phyloP scores from a whole-genome alignment of 805 yeast species.

The Zygosaccharomyces bisporus region DNA sequence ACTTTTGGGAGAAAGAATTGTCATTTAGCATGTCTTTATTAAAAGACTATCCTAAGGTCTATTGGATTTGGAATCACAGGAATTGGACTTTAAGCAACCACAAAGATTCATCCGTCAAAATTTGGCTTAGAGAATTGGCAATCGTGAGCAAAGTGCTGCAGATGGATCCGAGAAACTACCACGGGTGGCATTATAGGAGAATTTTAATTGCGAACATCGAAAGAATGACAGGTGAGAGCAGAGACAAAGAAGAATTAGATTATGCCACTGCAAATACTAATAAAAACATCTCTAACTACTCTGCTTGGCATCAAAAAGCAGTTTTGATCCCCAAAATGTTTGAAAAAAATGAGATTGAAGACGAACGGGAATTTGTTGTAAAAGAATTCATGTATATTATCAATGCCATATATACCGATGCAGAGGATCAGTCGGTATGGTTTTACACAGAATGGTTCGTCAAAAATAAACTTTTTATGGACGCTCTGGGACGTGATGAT shows the following conservation, averaged over 20 bases:
- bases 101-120: slow-evolving; percentile 38
- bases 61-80: slow-evolving; percentile 96
- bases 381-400: slow-evolving; percentile 66
- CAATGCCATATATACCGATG: slow-evolving; percentile 87
- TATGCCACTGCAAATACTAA: slow-evolving; percentile 79
- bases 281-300: slow-evolving; percentile 81
- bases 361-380: slow-evolving; percentile 38
- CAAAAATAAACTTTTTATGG: slow-evolving; percentile 33
- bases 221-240: slow-evolving; percentile 25
- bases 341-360: slow-evolving; percentile 22
- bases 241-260: slow-evolving; percentile 54
- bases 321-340: slow-evolving; percentile 58
- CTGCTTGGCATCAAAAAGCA: slow-evolving; percentile 93
- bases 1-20: slow-evolving; percentile 52
- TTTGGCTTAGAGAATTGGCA: slow-evolving; percentile 69
- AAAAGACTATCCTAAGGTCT: slow-evolving; percentile 75
- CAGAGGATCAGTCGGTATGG: slow-evolving; percentile 94
- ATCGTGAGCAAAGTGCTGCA: slow-evolving; percentile 66
- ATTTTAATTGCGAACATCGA: slow-evolving; percentile 48
- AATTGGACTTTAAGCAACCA: slow-evolving; percentile 68
- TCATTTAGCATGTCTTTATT: slow-evolving; percentile 55
- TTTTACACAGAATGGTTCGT: slow-evolving; percentile 79
- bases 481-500: slow-evolving; percentile 27
- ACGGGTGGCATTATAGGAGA: slow-evolving; percentile 94
- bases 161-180: slow-evolving; percentile 80